Percentiles rank a stretch among this genome's conserved stretches.
Conservation (phyloP, 306 rosid species). For the Trichosanthes truncata region DNA sequence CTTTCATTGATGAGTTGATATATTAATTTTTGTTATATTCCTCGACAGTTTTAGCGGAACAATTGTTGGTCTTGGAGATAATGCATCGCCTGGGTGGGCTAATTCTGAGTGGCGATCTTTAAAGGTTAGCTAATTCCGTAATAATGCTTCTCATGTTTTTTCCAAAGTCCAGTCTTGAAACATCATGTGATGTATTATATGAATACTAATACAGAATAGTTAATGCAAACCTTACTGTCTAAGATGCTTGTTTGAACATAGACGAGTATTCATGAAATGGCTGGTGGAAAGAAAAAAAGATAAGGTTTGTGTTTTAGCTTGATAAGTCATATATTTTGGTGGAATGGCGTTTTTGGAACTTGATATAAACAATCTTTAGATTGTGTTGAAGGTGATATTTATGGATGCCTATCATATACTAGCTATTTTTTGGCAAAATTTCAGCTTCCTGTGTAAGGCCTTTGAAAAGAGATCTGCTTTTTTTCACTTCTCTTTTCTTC, state of each 20-base stretch:
- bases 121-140: slow-evolving; percentile 37
- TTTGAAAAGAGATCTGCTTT: not conserved
- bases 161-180: not conserved
- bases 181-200: not conserved
- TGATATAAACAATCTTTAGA: not conserved
- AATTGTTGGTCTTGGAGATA: slow-evolving; percentile 89
- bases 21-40: slow-evolving; percentile 1
- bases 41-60: slow-evolving; percentile 89
- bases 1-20: not conserved
- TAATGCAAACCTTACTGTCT: not conserved
- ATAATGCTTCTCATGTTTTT: not conserved
- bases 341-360: not conserved
- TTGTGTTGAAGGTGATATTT: not conserved
- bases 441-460: not conserved
- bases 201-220: not conserved
- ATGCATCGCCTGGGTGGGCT: slow-evolving; percentile 60
- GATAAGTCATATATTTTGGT: not conserved
- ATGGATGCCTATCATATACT: not conserved
- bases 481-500: not conserved
- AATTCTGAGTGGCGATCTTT: slow-evolving; percentile 96
- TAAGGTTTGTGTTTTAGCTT: not conserved
- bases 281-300: not conserved
- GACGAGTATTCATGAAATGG: not conserved
- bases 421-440: not conserved
- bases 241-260: not conserved